These are phyloP conservation scores for Zancudomyces culisetae DNA, from an alignment of 371 early-diverging fungal species.

Conservation along the genomic window DNA sequence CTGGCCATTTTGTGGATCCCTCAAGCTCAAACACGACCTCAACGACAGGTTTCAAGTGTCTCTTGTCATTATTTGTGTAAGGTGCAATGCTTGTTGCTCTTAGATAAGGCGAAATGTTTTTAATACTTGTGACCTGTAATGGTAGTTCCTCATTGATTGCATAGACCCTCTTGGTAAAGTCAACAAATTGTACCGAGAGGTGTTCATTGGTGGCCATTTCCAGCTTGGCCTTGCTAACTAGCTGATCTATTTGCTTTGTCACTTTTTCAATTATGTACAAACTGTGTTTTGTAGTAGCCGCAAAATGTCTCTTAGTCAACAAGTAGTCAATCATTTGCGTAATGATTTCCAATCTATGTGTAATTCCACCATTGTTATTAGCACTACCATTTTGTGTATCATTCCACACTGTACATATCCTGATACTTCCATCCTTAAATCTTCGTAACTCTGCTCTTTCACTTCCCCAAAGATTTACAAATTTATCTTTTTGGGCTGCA, in stretches of 20 bases:
- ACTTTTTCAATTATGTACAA: slow-evolving; percentile 46
- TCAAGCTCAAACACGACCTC: slow-evolving; percentile 72
- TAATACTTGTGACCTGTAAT: slow-evolving; percentile 45
- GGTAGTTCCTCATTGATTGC: slow-evolving; percentile 51
- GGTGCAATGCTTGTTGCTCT: slow-evolving; percentile 47
- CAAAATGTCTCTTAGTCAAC: slow-evolving; percentile 47
- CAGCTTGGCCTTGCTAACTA: background rate
- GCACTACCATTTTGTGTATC: slow-evolving; percentile 20
- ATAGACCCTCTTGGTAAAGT: slow-evolving; percentile 42
- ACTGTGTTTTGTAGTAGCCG: slow-evolving; percentile 29
- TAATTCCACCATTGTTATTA: slow-evolving; percentile 12
- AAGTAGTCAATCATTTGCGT: slow-evolving; percentile 58
- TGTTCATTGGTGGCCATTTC: background rate
- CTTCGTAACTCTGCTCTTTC: slow-evolving; percentile 33
- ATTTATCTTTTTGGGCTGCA: slow-evolving; percentile 17
- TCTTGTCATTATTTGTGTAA: too few species aligned
- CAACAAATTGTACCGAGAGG: slow-evolving; percentile 37
- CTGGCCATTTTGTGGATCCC: slow-evolving; percentile 70
- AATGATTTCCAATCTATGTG: slow-evolving; percentile 58
- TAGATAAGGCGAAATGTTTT: slow-evolving; percentile 40
- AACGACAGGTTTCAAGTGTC: slow-evolving; percentile 50
- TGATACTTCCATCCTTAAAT: slow-evolving; percentile 38
- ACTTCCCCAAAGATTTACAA: slow-evolving; percentile 39
- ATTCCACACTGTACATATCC: slow-evolving; percentile 32
- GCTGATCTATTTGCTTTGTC: slow-evolving; percentile 30